Evolutionary conservation across 192 early-diverging fungal genomes (phyloP).

Genomic region (Geranomyces variabilis): DNA sequence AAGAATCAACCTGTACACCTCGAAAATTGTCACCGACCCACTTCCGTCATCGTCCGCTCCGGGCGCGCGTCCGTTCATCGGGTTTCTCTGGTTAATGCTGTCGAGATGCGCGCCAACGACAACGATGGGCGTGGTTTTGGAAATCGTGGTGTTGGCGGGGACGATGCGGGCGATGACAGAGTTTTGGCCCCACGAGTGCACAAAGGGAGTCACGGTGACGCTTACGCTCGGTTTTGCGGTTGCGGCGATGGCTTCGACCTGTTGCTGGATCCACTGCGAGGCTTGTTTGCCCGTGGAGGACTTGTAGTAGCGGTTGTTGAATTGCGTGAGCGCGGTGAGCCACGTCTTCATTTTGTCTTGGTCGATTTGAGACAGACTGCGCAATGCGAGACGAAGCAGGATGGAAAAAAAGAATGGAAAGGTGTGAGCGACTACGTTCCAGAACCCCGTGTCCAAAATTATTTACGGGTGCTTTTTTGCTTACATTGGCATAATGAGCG

Average conservation of each 20-base stretch:
- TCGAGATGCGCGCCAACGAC: slow-evolving; percentile 86
- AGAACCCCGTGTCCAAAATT: background rate
- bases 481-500: slow-evolving; percentile 53
- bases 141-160: slow-evolving; percentile 37
- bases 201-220: slow-evolving; percentile 70
- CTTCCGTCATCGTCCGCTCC: slow-evolving; percentile 91
- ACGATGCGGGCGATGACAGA: slow-evolving; percentile 84
- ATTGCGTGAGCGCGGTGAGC: slow-evolving; percentile 73
- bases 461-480: background rate
- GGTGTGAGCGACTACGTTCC: background rate
- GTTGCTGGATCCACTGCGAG: slow-evolving; percentile 47
- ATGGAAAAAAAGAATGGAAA: background rate
- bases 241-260: slow-evolving; percentile 34
- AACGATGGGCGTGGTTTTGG: slow-evolving; percentile 44
- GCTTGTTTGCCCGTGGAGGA: slow-evolving; percentile 44
- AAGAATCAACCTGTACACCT: slow-evolving; percentile 79
- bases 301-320: slow-evolving; percentile 76
- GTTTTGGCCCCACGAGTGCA: slow-evolving; percentile 82
- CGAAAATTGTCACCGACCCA: slow-evolving; percentile 87
- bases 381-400: background rate
- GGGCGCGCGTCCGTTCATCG: slow-evolving; percentile 72
- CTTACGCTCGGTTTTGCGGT: slow-evolving; percentile 25
- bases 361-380: slow-evolving; percentile 63
- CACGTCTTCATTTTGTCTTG: slow-evolving; percentile 68
- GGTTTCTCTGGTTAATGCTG: slow-evolving; percentile 83